Evolutionary conservation across 2,329 filamentous ascomycete genomes (phyloP).

Genomic region (Aspergillus neoniger): DNA sequence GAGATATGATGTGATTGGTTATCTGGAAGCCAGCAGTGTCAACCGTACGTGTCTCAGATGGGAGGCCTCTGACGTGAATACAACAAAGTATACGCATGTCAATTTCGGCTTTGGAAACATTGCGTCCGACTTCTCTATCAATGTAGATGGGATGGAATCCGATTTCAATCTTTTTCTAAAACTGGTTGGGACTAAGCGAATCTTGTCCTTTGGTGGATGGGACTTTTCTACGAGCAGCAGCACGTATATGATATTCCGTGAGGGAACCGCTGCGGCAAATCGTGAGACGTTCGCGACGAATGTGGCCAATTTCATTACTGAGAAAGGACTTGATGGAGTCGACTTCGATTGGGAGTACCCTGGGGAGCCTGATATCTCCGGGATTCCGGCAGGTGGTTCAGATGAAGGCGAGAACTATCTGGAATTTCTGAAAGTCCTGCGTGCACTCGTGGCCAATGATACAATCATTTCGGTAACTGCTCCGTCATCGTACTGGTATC

Average conservation of each 20-base stretch:
- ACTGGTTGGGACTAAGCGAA: constrained; percentile 30
- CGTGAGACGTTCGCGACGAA: constrained; percentile 34
- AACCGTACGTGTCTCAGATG: constrained; percentile 29
- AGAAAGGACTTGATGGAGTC: constrained; percentile 16
- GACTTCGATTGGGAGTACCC: constrained; percentile 21
- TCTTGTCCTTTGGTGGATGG: constrained; percentile 52
- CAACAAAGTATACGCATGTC: constrained; percentile 33
- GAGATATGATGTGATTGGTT: constrained; percentile 30
- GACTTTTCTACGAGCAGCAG: constrained; percentile 40
- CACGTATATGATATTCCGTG: constrained; percentile 44
- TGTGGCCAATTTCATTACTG: constrained; percentile 28
- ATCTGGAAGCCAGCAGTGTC: constrained; percentile 36
- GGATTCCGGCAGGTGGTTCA: constrained; percentile 32
- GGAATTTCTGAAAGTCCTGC: constrained; percentile 29
- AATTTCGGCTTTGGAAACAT: constrained; percentile 44
- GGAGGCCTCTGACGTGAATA: not conserved
- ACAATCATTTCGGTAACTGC: constrained; percentile 28
- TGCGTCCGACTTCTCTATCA: constrained; percentile 33
- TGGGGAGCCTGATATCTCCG: constrained; percentile 36
- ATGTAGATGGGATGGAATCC: constrained; percentile 23
- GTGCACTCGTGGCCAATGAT: constrained; percentile 14
- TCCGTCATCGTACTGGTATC: constrained; percentile 37
- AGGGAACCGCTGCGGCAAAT: constrained; percentile 31
- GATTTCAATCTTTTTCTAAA: constrained; percentile 19
- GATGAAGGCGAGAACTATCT: constrained; percentile 38